Conservation (phyloP, 1,139 yeast genomes). For the Lodderomyces elongisporus region DNA sequence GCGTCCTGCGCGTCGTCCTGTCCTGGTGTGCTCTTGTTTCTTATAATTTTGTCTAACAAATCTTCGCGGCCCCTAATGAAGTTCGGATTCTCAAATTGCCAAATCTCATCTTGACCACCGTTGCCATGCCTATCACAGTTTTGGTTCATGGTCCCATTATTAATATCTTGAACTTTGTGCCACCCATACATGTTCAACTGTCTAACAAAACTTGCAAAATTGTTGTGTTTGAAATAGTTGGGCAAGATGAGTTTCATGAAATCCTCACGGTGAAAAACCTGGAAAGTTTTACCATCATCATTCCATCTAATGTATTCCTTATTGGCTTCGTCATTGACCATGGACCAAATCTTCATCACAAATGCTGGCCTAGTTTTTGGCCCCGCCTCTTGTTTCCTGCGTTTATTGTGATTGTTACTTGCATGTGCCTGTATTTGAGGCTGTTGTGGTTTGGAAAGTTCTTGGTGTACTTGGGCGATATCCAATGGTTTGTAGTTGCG, state of each 20-base stretch:
- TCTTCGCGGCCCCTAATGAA: constrained; percentile 69
- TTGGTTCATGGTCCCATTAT: constrained; percentile 53
- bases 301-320: constrained; percentile 75
- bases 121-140: constrained; percentile 48
- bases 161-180: constrained; percentile 88
- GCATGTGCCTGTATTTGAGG: constrained; percentile 5
- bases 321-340: constrained; percentile 81
- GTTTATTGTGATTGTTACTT: constrained; percentile 13
- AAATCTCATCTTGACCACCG: constrained; percentile 36
- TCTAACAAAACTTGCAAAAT: constrained; percentile 90
- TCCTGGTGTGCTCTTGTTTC: constrained; percentile 36
- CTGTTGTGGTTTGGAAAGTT: constrained; percentile 2
- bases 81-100: constrained; percentile 82
- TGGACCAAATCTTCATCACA: constrained; percentile 88
- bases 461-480: constrained; percentile 1
- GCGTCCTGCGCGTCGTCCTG: constrained; percentile 26
- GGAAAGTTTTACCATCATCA: constrained; percentile 78
- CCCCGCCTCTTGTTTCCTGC: constrained; percentile 30
- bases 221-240: constrained; percentile 86
- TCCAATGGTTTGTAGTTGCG: constrained; percentile 12
- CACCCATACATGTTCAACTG: constrained; percentile 98
- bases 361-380: constrained; percentile 69
- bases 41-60: constrained; percentile 65
- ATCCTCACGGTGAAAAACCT: constrained; percentile 77
- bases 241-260: constrained; percentile 85